Conservation (phyloP, 306 rosid genomes). For the Malus domestica region DNA sequence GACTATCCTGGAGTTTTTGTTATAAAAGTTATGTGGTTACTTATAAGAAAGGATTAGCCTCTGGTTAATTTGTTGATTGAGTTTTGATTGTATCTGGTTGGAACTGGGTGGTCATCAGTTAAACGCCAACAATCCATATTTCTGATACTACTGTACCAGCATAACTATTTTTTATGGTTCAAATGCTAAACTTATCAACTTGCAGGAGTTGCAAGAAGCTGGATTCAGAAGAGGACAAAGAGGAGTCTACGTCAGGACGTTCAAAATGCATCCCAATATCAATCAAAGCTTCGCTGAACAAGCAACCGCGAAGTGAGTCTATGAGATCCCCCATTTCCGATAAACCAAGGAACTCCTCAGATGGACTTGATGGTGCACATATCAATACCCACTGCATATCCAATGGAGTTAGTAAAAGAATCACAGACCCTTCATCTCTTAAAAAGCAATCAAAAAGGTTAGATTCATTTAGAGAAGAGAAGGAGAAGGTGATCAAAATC, state of each 20-base stretch:
- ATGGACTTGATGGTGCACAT: conserved; percentile 32
- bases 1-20: not conserved
- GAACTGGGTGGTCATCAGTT: not conserved
- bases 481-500: conserved; percentile 62
- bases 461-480: conserved; percentile 55
- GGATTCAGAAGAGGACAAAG: conserved; percentile 43
- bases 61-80: not conserved
- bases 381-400: conserved; percentile 37
- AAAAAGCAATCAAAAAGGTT: conserved; percentile 42
- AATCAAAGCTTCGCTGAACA: conserved; percentile 65
- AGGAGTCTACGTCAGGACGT: conserved; percentile 52
- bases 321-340: conserved; percentile 59
- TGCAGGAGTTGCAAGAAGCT: conserved; percentile 54
- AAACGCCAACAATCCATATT: not conserved
- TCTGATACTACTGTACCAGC: not conserved
- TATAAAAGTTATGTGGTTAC: not conserved
- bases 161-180: not conserved
- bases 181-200: not conserved
- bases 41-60: not conserved
- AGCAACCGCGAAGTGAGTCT: conserved; percentile 64
- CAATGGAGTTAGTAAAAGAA: conserved; percentile 45
- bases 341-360: conserved; percentile 63
- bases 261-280: conserved; percentile 83
- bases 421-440: conserved; percentile 32
- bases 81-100: not conserved